phyloP scores from a whole-genome alignment of 108 stramenopile species.

The Pseudonitzschia multiseries region DNA sequence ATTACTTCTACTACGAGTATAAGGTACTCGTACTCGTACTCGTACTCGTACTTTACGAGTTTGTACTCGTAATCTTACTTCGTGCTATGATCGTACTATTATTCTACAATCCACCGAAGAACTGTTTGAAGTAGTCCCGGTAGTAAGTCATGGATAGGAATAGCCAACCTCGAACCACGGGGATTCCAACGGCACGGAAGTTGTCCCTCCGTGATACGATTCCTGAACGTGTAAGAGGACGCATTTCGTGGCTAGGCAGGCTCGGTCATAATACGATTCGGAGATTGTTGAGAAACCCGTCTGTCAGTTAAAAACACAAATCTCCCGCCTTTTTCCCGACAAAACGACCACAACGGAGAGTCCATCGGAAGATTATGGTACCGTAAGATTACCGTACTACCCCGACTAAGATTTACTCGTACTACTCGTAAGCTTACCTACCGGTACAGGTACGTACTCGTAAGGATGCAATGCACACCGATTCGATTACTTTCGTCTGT shows the following conservation, averaged over 20 bases:
- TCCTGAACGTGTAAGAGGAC: background rate
- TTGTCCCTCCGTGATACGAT: background rate
- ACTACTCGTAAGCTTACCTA: too few relatives aligned
- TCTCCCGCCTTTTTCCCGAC: background rate
- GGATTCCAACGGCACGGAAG: background rate
- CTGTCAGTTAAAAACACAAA: background rate
- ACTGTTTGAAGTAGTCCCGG: background rate
- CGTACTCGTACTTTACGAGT: too few relatives aligned
- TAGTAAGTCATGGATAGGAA: conserved; percentile 3
- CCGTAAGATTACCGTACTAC: too few relatives aligned
- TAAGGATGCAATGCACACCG: too few relatives aligned
- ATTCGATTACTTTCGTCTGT: too few relatives aligned
- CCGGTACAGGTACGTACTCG: too few relatives aligned
- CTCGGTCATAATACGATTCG: background rate
- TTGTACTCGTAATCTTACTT: too few relatives aligned
- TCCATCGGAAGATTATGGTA: background rate
- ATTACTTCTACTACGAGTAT: too few relatives aligned
- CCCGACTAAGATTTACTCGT: too few relatives aligned
- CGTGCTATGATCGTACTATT: background rate
- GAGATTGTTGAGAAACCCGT: background rate
- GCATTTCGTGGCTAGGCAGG: background rate
- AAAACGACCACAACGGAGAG: background rate
- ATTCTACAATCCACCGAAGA: background rate
- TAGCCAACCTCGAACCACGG: background rate
- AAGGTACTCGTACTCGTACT: too few relatives aligned